phyloP scores from a whole-genome alignment of 179 eudicot genomes.

The Heliamphora pulchella region DNA sequence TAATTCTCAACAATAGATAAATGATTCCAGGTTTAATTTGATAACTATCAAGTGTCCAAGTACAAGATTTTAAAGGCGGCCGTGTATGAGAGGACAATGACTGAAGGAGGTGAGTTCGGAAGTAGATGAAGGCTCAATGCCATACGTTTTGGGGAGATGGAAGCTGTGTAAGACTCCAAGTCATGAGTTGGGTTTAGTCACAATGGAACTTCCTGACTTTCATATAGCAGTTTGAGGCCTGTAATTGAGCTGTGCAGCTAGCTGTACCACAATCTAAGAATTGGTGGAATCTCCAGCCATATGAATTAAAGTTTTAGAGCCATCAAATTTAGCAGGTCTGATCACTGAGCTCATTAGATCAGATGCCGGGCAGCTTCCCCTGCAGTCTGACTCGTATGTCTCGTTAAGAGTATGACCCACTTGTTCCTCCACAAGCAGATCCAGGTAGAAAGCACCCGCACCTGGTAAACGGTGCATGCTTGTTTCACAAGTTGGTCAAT shows the following conservation, averaged over 20 bases:
- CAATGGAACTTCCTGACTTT: background rate
- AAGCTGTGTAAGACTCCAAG: background rate
- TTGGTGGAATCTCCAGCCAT: too few species aligned
- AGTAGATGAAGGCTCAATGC: background rate
- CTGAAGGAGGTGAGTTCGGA: background rate
- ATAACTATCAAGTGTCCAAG: background rate
- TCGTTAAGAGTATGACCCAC: background rate
- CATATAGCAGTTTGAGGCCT: background rate
- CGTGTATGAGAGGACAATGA: background rate
- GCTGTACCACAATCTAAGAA: background rate
- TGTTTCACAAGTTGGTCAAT: background rate
- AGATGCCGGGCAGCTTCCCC: background rate
- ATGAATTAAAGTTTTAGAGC: background rate
- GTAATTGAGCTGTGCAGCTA: conserved; percentile 3
- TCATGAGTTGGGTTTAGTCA: background rate
- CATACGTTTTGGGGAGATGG: background rate
- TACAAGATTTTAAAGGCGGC: background rate
- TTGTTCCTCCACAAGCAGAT: conserved; percentile 10
- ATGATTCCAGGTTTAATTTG: background rate
- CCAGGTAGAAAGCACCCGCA: background rate
- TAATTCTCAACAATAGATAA: background rate
- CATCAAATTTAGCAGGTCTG: background rate
- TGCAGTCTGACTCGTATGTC: too few species aligned
- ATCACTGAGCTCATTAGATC: background rate
- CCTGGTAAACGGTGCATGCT: background rate